A percentile compares a stretch with the other conserved stretches of the same genome.
Evolutionary conservation across 2,329 filamentous ascomycete genomes (phyloP).

Genomic region (Sporothrix humicola): DNA sequence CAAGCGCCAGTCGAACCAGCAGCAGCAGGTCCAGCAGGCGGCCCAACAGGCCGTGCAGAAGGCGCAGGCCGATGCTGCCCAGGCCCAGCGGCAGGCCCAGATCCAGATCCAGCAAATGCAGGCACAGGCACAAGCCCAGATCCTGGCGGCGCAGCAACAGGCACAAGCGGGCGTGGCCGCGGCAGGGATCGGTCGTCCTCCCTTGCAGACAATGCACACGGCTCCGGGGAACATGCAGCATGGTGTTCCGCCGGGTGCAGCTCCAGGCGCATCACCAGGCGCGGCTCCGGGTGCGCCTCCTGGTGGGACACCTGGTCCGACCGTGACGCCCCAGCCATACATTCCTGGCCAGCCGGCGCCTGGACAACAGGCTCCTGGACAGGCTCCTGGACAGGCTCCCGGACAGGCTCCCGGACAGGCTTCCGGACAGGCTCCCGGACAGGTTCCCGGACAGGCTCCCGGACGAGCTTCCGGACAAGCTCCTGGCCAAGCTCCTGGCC

Average conservation of each 20-base stretch:
- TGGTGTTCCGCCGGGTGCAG: neutral
- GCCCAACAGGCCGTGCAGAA: conserved; percentile 20
- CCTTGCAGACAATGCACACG: conserved; percentile 24
- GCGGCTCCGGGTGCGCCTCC: conserved; percentile 25
- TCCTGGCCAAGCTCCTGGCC: neutral
- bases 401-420: conserved; percentile 1
- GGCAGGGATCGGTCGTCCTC: neutral
- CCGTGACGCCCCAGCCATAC: conserved; percentile 8
- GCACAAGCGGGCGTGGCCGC: neutral
- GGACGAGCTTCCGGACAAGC: neutral
- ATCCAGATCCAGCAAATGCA: conserved; percentile 23
- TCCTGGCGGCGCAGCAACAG: neutral
- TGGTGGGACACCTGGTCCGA: neutral
- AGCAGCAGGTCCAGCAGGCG: neutral
- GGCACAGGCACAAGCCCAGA: conserved; percentile 15
- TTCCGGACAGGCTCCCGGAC: neutral
- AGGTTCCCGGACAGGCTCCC: neutral
- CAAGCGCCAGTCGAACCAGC: conserved; percentile 27
- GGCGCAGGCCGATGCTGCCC: conserved; percentile 7
- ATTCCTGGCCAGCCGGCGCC: conserved; percentile 19
- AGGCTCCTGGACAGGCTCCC: neutral
- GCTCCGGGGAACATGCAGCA: conserved; percentile 30
- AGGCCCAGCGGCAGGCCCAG: conserved; percentile 27
- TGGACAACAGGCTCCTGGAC: neutral
- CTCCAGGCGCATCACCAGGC: neutral